Evolutionary conservation across 164 flowering plant genomes (phyloP).

Genomic region (Dillenia turbinata): DNA sequence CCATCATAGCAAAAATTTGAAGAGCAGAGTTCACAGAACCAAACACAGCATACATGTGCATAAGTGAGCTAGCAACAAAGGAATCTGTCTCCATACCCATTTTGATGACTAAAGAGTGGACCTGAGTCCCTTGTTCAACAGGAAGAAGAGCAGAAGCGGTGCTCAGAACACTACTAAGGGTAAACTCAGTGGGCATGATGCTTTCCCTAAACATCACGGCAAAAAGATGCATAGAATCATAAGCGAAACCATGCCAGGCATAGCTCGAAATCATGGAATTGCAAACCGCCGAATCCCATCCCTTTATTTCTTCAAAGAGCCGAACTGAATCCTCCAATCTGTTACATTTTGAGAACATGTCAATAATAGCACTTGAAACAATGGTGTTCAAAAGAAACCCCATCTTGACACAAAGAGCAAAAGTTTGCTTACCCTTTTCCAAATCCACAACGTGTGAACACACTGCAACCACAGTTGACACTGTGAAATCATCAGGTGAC

Average conservation of each 20-base stretch:
- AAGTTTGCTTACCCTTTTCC: slow-evolving; percentile 53
- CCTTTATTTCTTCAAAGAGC: slow-evolving; percentile 38
- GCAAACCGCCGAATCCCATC: slow-evolving; percentile 44
- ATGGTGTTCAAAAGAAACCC: slow-evolving; percentile 56
- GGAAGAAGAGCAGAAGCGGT: slow-evolving; percentile 25
- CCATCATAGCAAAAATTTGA: slow-evolving; percentile 32
- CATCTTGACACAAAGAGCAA: slow-evolving; percentile 43
- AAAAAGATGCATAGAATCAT: slow-evolving; percentile 41
- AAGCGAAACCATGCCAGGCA: slow-evolving; percentile 33
- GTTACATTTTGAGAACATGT: slow-evolving; percentile 73
- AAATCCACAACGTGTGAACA: slow-evolving; percentile 42
- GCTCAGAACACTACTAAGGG: slow-evolving; percentile 43
- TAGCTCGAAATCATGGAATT: slow-evolving; percentile 60
- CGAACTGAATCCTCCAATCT: slow-evolving; percentile 47
- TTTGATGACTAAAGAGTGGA: slow-evolving; percentile 52
- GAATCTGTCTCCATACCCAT: slow-evolving; percentile 38
- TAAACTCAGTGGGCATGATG: slow-evolving; percentile 45
- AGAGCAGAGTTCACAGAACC: slow-evolving; percentile 39
- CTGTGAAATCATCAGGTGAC: slow-evolving; percentile 46
- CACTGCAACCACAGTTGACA: slow-evolving; percentile 33
- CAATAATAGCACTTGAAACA: slow-evolving; percentile 63
- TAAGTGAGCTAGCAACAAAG: slow-evolving; percentile 51
- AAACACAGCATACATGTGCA: slow-evolving; percentile 48
- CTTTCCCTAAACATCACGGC: slow-evolving; percentile 28
- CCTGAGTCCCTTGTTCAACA: slow-evolving; percentile 40